phyloP scores from a whole-genome alignment of 2,329 filamentous ascomycete genomes.

The Pseudocercospora fijiensis region DNA sequence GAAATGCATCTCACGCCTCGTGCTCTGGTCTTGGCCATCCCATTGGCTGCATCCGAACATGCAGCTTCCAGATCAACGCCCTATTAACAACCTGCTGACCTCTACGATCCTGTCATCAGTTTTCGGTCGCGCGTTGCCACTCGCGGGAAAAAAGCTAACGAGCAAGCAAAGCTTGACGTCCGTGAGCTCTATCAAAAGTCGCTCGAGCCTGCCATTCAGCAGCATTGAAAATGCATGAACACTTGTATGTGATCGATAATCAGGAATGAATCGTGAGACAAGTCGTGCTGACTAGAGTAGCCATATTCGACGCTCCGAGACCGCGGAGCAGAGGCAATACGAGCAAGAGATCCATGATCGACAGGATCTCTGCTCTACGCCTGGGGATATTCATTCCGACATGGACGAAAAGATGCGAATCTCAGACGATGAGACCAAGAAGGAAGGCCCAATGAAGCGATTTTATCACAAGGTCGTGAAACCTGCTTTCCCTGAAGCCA shows the following conservation, averaged over 20 bases:
- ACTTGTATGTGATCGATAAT: neutral
- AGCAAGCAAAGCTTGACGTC: neutral
- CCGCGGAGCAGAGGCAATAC: slow-evolving; percentile 19
- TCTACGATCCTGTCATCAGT: neutral
- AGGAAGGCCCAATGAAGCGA: slow-evolving; percentile 19
- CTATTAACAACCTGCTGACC: neutral
- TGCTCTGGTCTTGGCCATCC: neutral
- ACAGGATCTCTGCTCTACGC: slow-evolving; percentile 16
- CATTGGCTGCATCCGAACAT: neutral
- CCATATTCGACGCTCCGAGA: slow-evolving; percentile 15
- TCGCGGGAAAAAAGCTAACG: neutral
- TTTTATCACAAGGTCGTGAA: slow-evolving; percentile 31
- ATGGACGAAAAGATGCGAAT: slow-evolving; percentile 19
- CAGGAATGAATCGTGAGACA: neutral
- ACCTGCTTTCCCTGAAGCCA: slow-evolving; percentile 33
- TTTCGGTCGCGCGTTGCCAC: neutral
- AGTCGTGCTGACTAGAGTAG: neutral
- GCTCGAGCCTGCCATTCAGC: neutral
- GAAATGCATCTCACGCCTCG: neutral
- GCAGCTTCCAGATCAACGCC: neutral
- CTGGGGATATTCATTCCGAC: slow-evolving; percentile 13
- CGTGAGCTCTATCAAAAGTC: neutral
- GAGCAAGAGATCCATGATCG: slow-evolving; percentile 20
- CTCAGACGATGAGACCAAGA: slow-evolving; percentile 9
- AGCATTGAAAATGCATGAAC: neutral